Percentiles rank a stretch among this genome's conserved stretches.
phyloP scores from a whole-genome alignment of 345 rosid species.

The Corchorus capsularis region DNA sequence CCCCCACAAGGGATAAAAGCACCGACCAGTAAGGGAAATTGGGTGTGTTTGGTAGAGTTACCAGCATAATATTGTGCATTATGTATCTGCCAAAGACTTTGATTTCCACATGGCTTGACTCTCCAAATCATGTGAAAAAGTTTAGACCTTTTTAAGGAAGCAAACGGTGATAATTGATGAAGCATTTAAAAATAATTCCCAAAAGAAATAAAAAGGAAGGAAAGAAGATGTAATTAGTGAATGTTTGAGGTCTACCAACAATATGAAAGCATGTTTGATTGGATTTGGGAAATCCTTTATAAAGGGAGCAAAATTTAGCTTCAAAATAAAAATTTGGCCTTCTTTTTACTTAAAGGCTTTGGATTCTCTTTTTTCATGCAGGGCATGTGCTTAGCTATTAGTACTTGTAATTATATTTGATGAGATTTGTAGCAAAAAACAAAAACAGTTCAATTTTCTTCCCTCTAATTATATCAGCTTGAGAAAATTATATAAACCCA shows the following conservation, averaged over 20 bases:
- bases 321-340: background rate
- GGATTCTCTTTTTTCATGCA: conserved; percentile 43
- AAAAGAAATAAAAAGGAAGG: too few relatives aligned
- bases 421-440: conserved; percentile 23
- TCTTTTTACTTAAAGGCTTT: conserved; percentile 24
- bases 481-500: conserved; percentile 15
- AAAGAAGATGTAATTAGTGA: conserved; percentile 20
- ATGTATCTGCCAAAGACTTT: background rate
- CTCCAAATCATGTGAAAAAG: background rate
- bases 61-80: conserved; percentile 4
- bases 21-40: conserved; percentile 33
- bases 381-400: conserved; percentile 51
- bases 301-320: background rate
- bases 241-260: conserved; percentile 40
- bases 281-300: conserved; percentile 19
- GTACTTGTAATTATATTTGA: conserved; percentile 41
- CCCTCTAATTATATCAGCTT: conserved; percentile 32
- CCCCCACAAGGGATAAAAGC: conserved; percentile 14
- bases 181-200: background rate
- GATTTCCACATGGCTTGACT: conserved; percentile 30
- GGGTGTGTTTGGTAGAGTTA: conserved; percentile 34
- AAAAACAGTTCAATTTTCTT: conserved; percentile 10
- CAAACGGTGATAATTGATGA: conserved; percentile 31
- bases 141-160: conserved; percentile 36
- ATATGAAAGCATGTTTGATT: conserved; percentile 34